Conservation (phyloP, 1,284 basidiomycete genomes). For the Schizophyllum amplum region DNA sequence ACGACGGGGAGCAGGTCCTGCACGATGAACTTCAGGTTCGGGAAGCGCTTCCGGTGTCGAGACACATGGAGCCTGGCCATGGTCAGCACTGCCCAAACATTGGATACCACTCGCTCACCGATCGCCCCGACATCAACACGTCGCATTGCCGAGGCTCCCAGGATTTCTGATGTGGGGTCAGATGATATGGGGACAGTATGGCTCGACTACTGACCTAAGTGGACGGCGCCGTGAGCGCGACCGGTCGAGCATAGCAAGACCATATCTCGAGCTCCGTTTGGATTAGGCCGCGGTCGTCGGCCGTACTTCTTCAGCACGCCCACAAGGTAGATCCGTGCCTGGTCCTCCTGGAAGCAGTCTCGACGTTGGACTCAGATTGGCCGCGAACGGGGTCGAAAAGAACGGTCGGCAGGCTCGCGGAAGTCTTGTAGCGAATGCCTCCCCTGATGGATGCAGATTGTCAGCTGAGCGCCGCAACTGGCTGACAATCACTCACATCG, state of each 20-base stretch:
- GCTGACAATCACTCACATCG: background rate
- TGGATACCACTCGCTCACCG: too few relatives aligned
- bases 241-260: background rate
- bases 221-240: background rate
- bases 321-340: background rate
- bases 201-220: background rate
- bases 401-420: background rate
- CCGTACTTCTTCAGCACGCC: background rate
- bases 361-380: background rate
- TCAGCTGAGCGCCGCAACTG: background rate
- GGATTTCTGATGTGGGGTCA: background rate
- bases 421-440: background rate
- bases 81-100: background rate
- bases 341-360: background rate
- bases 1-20: slow-evolving; percentile 12
- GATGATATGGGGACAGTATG: background rate
- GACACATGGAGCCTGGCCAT: background rate
- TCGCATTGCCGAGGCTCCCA: background rate
- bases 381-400: background rate
- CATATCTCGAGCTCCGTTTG: background rate
- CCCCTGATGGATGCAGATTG: background rate
- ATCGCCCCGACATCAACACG: slow-evolving; percentile 20
- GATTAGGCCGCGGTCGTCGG: too few relatives aligned
- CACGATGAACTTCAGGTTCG: slow-evolving; percentile 12
- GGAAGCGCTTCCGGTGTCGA: slow-evolving; percentile 3